Evolutionary conservation across 148 eudicot species (phyloP), one percentile per base, ranked within the genome.

Genomic region (Persicaria tinctoria): DNA sequence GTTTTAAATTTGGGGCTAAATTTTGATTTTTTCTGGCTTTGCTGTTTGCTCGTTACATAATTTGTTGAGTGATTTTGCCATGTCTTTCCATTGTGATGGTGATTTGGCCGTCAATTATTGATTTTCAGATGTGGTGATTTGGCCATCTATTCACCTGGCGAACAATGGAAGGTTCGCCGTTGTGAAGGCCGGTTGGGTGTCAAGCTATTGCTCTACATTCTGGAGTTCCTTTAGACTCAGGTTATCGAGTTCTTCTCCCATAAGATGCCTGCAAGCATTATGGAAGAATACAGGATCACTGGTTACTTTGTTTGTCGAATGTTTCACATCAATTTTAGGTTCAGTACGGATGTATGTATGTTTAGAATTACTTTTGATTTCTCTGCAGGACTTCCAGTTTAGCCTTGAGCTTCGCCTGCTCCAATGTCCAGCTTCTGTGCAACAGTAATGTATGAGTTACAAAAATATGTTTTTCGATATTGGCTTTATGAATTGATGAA

Each of bases 391-490:
- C 81, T 70, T 91, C 98, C 76, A 91, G 78, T 75, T 88, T 87
- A 1, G 88, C 90, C 87, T 90, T 87, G 57, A 93, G 96, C 80
- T 91, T 93, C 51, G 93, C 90, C 74, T 79, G 87, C 74, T 93
- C 96, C 77, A 93, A 62, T 75, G 78, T 77, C 96, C 90, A 93
- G 78, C 88, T 93, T 75, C 76, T 90, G 96, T 93, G 78, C 23
- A 62, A 18, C 51, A 12, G 3, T 51, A 20, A 20, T 46, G 6
- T 23, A 20, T 66, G 8, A 56, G 10, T 41, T 57, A 70, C 41
- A 1, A 5, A 4, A 12, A 38, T 14, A 23, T 23, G 23, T 23
- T 23, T 23, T 23, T 23, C 23, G 23, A 23, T 23, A 23, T 23
- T 23, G 23, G 47, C 45, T 11, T 46, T 16, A n/a, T 18, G 8